Conservation (phyloP, 1,284 basidiomycete genomes). For the Moniliophthora roreri region DNA sequence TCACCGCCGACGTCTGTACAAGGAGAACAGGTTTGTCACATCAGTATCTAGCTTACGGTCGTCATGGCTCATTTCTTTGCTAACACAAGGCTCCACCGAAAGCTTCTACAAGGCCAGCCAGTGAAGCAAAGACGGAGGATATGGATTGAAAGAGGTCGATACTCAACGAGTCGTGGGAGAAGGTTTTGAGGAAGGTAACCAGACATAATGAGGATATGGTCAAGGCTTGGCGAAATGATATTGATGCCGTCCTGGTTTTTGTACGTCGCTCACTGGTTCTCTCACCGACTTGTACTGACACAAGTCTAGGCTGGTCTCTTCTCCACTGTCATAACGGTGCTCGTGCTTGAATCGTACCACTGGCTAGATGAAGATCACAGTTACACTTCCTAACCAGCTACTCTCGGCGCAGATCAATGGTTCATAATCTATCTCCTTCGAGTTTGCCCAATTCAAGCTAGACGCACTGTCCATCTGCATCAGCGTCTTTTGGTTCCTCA, state of each 20-base stretch:
- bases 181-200: background rate
- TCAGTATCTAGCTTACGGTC: no score
- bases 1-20: no score
- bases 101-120: no score
- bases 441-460: background rate
- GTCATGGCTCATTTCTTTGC: no score
- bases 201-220: background rate
- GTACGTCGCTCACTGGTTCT: no score
- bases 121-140: no score
- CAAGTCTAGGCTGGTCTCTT: background rate
- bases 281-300: background rate
- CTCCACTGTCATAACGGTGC: constrained; percentile 3
- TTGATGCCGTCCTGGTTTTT: constrained; percentile 3
- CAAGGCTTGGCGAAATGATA: background rate
- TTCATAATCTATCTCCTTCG: background rate
- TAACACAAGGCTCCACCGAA: no score
- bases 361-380: background rate
- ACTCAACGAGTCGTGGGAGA: background rate
- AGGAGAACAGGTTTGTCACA: no score
- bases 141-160: no score
- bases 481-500: constrained; percentile 11
- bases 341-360: constrained; percentile 8
- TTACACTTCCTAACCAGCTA: background rate
- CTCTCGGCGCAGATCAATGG: background rate
- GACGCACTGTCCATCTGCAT: background rate